Conservation (phyloP, 768 basidiomycete species). For the Rhodotorula kratochvilovae region DNA sequence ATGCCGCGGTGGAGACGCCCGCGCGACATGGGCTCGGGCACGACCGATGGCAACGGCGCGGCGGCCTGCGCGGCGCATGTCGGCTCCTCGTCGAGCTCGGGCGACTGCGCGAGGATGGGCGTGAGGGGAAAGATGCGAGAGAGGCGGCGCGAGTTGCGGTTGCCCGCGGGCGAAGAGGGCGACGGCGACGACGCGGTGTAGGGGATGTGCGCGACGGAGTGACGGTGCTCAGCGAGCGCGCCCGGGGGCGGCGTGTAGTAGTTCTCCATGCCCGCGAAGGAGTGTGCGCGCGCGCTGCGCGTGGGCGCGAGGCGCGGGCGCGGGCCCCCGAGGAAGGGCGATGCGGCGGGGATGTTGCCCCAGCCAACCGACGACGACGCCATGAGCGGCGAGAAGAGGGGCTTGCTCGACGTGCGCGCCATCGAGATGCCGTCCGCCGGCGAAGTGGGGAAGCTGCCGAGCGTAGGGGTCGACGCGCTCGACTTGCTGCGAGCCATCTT, state of each 20-base stretch:
- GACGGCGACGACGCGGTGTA: not conserved
- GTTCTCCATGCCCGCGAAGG: slow-evolving; percentile 24
- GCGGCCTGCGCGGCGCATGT: slow-evolving; percentile 8
- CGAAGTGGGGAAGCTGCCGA: not conserved
- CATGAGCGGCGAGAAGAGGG: slow-evolving; percentile 5
- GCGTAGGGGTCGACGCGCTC: slow-evolving; percentile 2
- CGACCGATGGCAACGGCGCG: not conserved
- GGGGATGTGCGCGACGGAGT: slow-evolving; percentile 2
- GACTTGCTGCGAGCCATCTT: slow-evolving; percentile 22
- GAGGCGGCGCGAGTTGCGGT: not conserved
- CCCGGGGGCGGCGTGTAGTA: not conserved
- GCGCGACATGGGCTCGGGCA: not conserved
- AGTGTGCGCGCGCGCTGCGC: slow-evolving; percentile 28
- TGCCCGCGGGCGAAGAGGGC: not conserved
- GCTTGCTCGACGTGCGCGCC: slow-evolving; percentile 10
- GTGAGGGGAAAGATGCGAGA: slow-evolving; percentile 20
- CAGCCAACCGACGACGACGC: slow-evolving; percentile 13
- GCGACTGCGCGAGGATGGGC: slow-evolving; percentile 14
- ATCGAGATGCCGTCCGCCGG: not conserved
- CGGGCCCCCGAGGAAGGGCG: slow-evolving; percentile 25
- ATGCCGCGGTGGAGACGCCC: slow-evolving; percentile 26
- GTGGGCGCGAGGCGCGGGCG: slow-evolving; percentile 7
- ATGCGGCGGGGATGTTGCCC: not conserved
- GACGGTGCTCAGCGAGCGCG: not conserved
- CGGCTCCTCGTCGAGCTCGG: not conserved